Evolutionary conservation across 2,329 filamentous ascomycete species (phyloP), one percentile per base, ranked within the genome.

Genomic region (Aspergillus piperis): DNA sequence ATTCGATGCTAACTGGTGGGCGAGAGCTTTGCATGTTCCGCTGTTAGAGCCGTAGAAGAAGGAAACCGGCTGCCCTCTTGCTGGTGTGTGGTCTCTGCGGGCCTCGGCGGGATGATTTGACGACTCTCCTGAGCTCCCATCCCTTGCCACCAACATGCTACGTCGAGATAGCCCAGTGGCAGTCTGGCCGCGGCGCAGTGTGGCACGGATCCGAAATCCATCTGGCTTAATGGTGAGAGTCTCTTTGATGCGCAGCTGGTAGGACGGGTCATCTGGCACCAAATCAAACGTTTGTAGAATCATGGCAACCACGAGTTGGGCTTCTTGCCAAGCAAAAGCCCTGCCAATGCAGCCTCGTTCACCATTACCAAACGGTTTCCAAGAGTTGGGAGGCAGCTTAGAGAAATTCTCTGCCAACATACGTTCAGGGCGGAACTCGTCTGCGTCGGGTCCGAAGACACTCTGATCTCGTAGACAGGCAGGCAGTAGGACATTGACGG

Each of bases 291-390:
- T 90, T 67, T 91, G 89, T 59, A 92, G 78, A 11, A 91, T 71
- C 66, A 89, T 81, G 0, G 86, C 85, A 66, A 87, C 78, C 8
- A 83, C 82, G 0, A 91, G 75, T 5, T 89, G 71, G 2, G 84
- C 81, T 74, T 93, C 90, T 70, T 93, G 90, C 87, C 87, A 90
- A 1, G 90, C 89, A 70, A 92, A 92, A 0, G 85, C 82, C 1
- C 89, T 80, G 3, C 90, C 90, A 62, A 92, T 92, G 66, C 90
- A 93, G 1, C 80, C 87, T 56, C 90, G 79, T 63, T 83, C 80
- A 1, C 90, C 90, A 60, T 90, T 89, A 1, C 90, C 90, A 66
- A 92, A 93, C 3, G 90, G 88, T 75, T 90, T 90, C 87, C 86
- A 89, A 32, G 82, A 81, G 64, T 86, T 85, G 49, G 83, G 84